A percentile compares a stretch with the other conserved stretches of the same genome.
phyloP scores from a whole-genome alignment of 768 basidiomycete species.

The Hygrophorus pudorinus region DNA sequence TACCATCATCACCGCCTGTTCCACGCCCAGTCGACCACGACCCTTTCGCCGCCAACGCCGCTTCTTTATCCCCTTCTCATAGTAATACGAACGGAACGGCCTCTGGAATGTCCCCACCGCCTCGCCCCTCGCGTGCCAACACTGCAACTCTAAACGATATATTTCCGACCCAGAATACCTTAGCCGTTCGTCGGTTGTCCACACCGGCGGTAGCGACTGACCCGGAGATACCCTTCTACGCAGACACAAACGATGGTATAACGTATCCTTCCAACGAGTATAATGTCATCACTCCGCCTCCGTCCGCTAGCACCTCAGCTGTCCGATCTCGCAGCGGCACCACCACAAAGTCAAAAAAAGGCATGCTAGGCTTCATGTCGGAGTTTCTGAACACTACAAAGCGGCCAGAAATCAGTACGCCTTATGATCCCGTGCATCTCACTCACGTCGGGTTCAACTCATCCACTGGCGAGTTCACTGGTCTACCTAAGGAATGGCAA shows the following conservation, averaged over 20 bases:
- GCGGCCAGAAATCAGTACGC: slow-evolving; percentile 89
- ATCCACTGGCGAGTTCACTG: slow-evolving; percentile 96
- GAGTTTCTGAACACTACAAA: slow-evolving; percentile 60
- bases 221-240: slow-evolving; percentile 33
- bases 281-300: slow-evolving; percentile 13
- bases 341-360: slow-evolving; percentile 45
- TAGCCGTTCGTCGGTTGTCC: slow-evolving; percentile 43
- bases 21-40: slow-evolving; percentile 39
- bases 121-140: slow-evolving; percentile 76
- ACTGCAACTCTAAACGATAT: slow-evolving; percentile 75
- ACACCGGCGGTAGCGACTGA: slow-evolving; percentile 27
- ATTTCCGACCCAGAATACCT: slow-evolving; percentile 34
- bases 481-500: slow-evolving; percentile 98
- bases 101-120: slow-evolving; percentile 47
- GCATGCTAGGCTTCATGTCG: slow-evolving; percentile 70
- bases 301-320: slow-evolving; percentile 13
- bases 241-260: slow-evolving; percentile 34
- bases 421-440: slow-evolving; percentile 97
- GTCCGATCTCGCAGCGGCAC: slow-evolving; percentile 39
- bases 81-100: slow-evolving; percentile 24
- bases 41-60: slow-evolving; percentile 42
- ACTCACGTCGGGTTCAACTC: slow-evolving; percentile 99
- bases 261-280: slow-evolving; percentile 25
- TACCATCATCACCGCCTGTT: slow-evolving; percentile 26
- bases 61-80: slow-evolving; percentile 18